Conservation (phyloP, 1,284 basidiomycete genomes). For the Stygiomarasmius scandens region DNA sequence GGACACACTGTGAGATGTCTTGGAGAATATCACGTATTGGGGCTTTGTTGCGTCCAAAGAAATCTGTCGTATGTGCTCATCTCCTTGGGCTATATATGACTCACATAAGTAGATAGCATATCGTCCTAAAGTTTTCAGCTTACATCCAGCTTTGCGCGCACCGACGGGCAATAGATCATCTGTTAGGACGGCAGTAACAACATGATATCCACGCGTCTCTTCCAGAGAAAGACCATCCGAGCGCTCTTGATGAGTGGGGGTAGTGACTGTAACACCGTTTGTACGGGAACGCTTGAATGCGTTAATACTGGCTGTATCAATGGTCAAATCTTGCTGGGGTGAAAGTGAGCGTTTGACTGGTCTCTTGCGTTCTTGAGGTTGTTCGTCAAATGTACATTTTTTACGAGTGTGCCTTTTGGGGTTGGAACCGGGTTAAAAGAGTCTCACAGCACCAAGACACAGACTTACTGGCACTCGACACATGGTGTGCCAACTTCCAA, state of each 20-base stretch:
- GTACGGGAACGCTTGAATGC: slow-evolving; percentile 16
- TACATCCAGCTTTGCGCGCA: slow-evolving; percentile 23
- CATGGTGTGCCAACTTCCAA: slow-evolving; percentile 23
- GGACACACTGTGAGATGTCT: slow-evolving; percentile 17
- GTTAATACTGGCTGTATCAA: slow-evolving; percentile 4
- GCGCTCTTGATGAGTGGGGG: slow-evolving; percentile 13
- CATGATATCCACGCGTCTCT: slow-evolving; percentile 22
- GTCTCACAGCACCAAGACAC: neutral
- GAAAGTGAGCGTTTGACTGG: slow-evolving; percentile 15
- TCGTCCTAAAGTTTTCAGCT: slow-evolving; percentile 18
- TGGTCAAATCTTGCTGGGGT: slow-evolving; percentile 12
- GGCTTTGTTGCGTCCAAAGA: slow-evolving; percentile 3
- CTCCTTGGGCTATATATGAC: slow-evolving; percentile 17
- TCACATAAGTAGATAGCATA: slow-evolving; percentile 18
- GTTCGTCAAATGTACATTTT: slow-evolving; percentile 27
- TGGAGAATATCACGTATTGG: slow-evolving; percentile 25
- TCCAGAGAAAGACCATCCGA: slow-evolving; percentile 21
- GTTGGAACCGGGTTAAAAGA: neutral
- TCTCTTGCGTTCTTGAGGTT: slow-evolving; percentile 27
- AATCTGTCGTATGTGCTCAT: neutral
- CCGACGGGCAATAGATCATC: slow-evolving; percentile 28
- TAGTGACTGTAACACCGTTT: slow-evolving; percentile 13
- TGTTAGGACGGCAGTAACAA: slow-evolving; percentile 25
- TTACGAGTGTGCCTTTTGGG: slow-evolving; percentile 24
- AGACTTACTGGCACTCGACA: slow-evolving; percentile 26